A percentile compares a stretch with the other conserved stretches of the same genome.
Evolutionary conservation across 116 monocot genomes (phyloP).

Genomic region (Dioscorea cayenensis): DNA sequence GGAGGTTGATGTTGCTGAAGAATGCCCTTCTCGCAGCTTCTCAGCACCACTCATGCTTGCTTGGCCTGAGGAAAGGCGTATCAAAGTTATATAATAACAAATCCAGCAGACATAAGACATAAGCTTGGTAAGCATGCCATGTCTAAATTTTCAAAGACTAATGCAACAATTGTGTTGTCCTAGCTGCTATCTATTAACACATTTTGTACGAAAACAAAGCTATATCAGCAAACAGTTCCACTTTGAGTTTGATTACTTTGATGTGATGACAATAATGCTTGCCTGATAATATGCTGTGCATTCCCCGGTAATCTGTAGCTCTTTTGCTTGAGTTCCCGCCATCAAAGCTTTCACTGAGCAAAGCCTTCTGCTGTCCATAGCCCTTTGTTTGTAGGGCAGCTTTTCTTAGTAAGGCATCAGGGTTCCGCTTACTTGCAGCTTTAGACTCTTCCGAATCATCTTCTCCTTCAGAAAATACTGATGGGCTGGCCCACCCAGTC

Average conservation of each 20-base stretch:
- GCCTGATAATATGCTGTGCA: constrained; percentile 43
- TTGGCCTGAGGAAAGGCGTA: constrained; percentile 20
- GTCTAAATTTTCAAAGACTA: too few relatives aligned
- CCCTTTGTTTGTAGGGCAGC: constrained; percentile 37
- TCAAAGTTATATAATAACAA: background rate
- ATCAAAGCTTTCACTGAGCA: constrained; percentile 58
- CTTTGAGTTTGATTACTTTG: background rate
- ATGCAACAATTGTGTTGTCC: too few relatives aligned
- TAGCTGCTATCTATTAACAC: too few relatives aligned
- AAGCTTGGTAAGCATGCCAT: too few relatives aligned
- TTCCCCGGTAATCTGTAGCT: constrained; percentile 21
- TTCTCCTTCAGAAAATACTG: constrained; percentile 88
- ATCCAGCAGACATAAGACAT: background rate
- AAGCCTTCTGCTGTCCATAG: constrained; percentile 35
- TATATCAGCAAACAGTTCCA: background rate
- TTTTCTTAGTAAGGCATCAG: constrained; percentile 42
- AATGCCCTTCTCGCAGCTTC: constrained; percentile 32
- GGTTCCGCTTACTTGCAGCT: constrained; percentile 42
- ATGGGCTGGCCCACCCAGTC: constrained; percentile 59
- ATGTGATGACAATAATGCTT: background rate
- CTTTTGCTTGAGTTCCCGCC: constrained; percentile 60
- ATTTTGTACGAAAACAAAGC: too few relatives aligned
- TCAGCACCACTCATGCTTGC: constrained; percentile 24
- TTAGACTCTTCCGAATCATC: constrained; percentile 77
- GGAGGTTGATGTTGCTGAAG: constrained; percentile 29